Conservation (phyloP, 805 yeast species). For the Saccharomycopsis malanga region DNA sequence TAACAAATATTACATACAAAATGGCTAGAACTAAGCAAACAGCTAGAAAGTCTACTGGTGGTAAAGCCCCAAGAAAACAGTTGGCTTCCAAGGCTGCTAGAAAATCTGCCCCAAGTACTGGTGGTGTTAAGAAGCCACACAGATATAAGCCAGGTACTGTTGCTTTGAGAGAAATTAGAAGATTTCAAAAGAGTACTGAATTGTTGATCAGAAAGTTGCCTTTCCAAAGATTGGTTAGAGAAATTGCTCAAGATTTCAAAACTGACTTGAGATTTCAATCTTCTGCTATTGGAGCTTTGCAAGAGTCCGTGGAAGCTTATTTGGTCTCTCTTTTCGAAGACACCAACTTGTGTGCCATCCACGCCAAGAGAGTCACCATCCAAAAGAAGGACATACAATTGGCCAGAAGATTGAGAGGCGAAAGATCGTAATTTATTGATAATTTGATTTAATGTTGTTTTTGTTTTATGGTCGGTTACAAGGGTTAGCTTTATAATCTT, state of each 20-base stretch:
- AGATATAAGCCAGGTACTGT: slow-evolving; percentile 97
- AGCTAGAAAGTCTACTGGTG: slow-evolving; percentile 93
- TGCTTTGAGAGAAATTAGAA: slow-evolving; percentile 94
- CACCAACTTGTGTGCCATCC: slow-evolving; percentile 97
- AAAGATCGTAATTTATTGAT: slow-evolving; percentile 70
- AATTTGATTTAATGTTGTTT: too few species aligned
- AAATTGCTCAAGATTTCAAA: slow-evolving; percentile 91
- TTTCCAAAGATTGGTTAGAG: slow-evolving; percentile 94
- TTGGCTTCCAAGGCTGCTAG: slow-evolving; percentile 89
- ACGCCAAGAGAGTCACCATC: slow-evolving; percentile 98
- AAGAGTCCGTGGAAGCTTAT: slow-evolving; percentile 98
- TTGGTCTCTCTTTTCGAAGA: slow-evolving; percentile 94
- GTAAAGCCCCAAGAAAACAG: slow-evolving; percentile 94
- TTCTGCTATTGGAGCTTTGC: slow-evolving; percentile 95
- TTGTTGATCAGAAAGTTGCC: slow-evolving; percentile 93
- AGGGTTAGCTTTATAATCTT: neutral
- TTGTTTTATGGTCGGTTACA: too few species aligned
- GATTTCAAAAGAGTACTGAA: slow-evolving; percentile 95
- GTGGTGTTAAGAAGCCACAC: slow-evolving; percentile 93
- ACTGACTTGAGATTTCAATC: slow-evolving; percentile 94
- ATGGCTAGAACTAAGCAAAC: slow-evolving; percentile 95
- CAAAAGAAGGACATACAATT: slow-evolving; percentile 97
- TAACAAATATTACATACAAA: too few species aligned
- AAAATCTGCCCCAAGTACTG: slow-evolving; percentile 86
- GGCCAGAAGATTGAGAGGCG: slow-evolving; percentile 98